Base-by-base conservation (phyloP, 768 basidiomycete genomes). In the Lactifluus volemus region DNA sequence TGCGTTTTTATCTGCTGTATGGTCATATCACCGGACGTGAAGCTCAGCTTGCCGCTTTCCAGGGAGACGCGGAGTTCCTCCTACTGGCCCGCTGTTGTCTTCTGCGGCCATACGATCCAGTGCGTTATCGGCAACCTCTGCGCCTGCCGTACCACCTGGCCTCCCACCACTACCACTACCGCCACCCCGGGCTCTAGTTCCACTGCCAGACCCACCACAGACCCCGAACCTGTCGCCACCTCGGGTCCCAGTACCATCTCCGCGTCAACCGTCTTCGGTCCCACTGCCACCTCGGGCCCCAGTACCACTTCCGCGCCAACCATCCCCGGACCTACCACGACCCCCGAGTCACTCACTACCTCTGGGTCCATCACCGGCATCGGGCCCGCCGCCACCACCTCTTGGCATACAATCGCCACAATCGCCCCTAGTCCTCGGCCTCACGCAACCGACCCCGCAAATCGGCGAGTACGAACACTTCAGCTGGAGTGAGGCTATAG, bases 401-500 rank as follows among this genome's bases (percentile, higher is more conserved):
- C n/a, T 8, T 5, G n/a, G n/a, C 15, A 17, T 44, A 17, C 8
- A 17, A 19, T 6, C n/a, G 9, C 42, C 42, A n/a, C 10, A 19
- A 9, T 21, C 10, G 19, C 21, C 45, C 11, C 49, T 48, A 3
- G 29, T 15, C 42, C 45, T 12, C 21, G 11, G 21, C 45, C 2
- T 25, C 21, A 47, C 19, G 4, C 19, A 47, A 12, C 45, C 45
- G 21, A 11, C 5, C 4, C 11, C 12, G 19, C 55, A 39, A 15
- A 29, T 38, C 11, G 34, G 10, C 5, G 10, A 8, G 2, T 30
- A 55, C 19, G 4, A 44, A 7, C 49, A 36, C 21, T 65, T 63
- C 42, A 38, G 48, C 21, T 55, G 64, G 64, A 58, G 57, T 15
- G 53, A 59, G 0, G 61, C 63, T 0, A 30, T 59, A 1, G 64